Evolutionary conservation across 1,284 basidiomycete genomes (phyloP).

Genomic region (Rhodotorula mucilaginosa): DNA sequence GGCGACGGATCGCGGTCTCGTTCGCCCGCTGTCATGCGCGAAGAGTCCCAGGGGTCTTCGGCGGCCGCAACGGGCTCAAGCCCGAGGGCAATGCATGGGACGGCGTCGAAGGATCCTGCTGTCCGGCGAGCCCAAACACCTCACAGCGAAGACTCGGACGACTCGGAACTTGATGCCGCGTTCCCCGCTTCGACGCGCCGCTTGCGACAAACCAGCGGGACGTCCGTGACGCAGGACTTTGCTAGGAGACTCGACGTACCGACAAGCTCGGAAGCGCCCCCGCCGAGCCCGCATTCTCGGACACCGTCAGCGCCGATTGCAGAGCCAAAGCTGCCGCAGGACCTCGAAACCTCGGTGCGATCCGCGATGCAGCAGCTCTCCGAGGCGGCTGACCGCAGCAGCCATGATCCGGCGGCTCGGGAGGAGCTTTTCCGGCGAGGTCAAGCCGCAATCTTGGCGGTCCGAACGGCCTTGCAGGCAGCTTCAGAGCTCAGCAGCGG

Average conservation of each 20-base stretch:
- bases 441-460: too few species aligned
- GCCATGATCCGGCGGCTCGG: too few species aligned
- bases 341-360: not conserved
- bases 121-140: not conserved
- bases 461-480: too few species aligned
- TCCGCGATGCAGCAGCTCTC: too few species aligned
- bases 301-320: not conserved
- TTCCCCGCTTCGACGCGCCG: constrained; percentile 9
- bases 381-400: too few species aligned
- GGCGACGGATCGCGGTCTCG: constrained; percentile 68
- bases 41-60: too few species aligned
- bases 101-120: not conserved
- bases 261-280: not conserved
- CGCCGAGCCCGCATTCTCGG: too few species aligned
- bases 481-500: too few species aligned
- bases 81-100: too few species aligned
- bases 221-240: constrained; percentile 7
- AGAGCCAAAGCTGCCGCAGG: not conserved
- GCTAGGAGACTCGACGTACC: not conserved
- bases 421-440: too few species aligned
- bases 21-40: not conserved
- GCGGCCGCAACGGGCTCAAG: too few species aligned
- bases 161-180: constrained; percentile 34
- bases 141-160: constrained; percentile 56
- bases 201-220: constrained; percentile 4